Base-by-base conservation (phyloP, 306 rosid genomes). In the Castanopsis chinensis region DNA sequence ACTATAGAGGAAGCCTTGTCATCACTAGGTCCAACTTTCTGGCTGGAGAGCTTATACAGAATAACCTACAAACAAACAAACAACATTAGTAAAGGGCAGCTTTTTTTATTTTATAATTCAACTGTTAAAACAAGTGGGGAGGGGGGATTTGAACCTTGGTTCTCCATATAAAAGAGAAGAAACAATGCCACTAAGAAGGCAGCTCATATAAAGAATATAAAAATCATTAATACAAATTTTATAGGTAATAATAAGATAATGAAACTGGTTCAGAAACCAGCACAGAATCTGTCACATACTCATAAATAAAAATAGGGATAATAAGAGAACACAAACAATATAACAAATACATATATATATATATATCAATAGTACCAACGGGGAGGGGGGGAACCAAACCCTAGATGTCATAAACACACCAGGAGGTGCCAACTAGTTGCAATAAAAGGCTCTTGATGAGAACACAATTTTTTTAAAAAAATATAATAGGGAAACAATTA, bases 41-140 rank as follows among this genome's bases (percentile, higher is more conserved):
- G 87, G 15, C 85, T 77, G 76, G 96, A 88, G 37, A 90, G 92
- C 91, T 89, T 94, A 78, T 91, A 96, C 18, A 95, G 94, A 85
- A 95, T 84, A 84, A 95, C 94, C 99, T 95, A 76, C 85, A 87
- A 77, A 52, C 79, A 83, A 45, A 60, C 67, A 78, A 71, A 43
- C 76, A 71, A 43, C 30, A 71, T 82, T 60, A 80, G 55, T 72
- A 76, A 71, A 43, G 68, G 56, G 78, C 76, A 67, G 43, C 56
- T 60, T 70, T 75, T 37, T 7, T 37, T 37, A 7, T 37, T 37
- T 7, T 37, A 37, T 37, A 37, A 37, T 37, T 37, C 45, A 37
- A 8, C 11, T 37, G 45, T 37, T 7, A 37, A 11, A 37, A 37
- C 9, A 30, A 58, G 58, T 54, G 49, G 53, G 30, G 33, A 19